Base-by-base conservation (phyloP, 2,329 filamentous ascomycete genomes). In the Colletotrichum caudatum region DNA sequence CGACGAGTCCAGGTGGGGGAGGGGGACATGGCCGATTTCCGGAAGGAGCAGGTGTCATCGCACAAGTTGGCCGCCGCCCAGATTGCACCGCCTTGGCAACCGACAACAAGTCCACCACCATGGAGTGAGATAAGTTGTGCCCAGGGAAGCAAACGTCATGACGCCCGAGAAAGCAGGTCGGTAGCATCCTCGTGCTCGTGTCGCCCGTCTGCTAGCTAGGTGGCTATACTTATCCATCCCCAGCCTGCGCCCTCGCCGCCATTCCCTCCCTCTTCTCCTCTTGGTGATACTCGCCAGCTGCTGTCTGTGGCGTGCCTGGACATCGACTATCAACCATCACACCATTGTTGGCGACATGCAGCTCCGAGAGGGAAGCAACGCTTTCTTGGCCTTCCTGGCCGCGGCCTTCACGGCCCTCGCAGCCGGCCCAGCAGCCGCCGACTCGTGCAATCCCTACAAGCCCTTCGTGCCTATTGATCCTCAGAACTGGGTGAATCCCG, bases 401-500 rank as follows among this genome's bases (percentile, higher is more conserved):
- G 66, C 64, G 3, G 68, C 68, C 39, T 2, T 69, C n/a, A 39
- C 59, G 3, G 73, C 73, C 33, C 18, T 73, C 29, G 57, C 63
- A 12, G 56, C 51, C 59, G 37, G 53, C 0, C 50, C 46, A 23
- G 72, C 41, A 11, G 58, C 50, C 12, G 64, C 61, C 4, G 64
- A 57, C 2, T 61, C 66, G 12, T 72, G 64, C 65, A 61, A n/a
- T 44, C 33, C 71, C 16, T 66, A 70, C 23, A 81, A 85, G 56
- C 85, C 86, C 0, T 88, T 88, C 74, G 78, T 81, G 20, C 78
- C 85, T 3, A 80, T 88, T 46, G 86, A 88, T 74, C 81, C 82
- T 50, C 86, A 88, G 75, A 81, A 84, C 44, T 87, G 85, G 83
- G 84, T 85, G 9, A 87, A 87, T 69, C 85, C 85, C 0, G 85